phyloP scores from a whole-genome alignment of 257 asterid genomes.

The Penstemon newberryi region DNA sequence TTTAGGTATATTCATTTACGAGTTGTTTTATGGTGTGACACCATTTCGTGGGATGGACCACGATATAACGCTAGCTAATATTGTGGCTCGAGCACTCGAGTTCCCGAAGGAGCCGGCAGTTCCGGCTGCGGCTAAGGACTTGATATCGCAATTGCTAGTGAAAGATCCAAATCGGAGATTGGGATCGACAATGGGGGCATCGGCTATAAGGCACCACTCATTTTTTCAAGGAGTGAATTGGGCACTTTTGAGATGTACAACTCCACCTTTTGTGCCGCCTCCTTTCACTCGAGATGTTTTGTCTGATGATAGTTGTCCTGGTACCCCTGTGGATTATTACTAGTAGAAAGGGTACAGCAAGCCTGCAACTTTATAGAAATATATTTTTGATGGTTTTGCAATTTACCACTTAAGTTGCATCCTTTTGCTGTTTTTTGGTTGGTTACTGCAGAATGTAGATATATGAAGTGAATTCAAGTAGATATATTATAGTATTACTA shows the following conservation, averaged over 20 bases:
- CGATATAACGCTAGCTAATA: constrained; percentile 68
- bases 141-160: constrained; percentile 55
- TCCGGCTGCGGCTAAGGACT: constrained; percentile 54
- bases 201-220: constrained; percentile 64
- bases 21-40: constrained; percentile 62
- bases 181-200: constrained; percentile 74
- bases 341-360: constrained; percentile 24
- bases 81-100: constrained; percentile 72
- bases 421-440: not conserved
- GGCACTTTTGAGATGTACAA: constrained; percentile 73
- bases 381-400: not conserved
- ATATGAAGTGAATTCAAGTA: not conserved
- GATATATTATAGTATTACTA: not conserved
- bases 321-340: constrained; percentile 49
- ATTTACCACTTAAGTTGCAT: not conserved
- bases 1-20: constrained; percentile 67
- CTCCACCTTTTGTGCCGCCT: constrained; percentile 71
- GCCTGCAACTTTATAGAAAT: not conserved
- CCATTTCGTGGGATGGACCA: constrained; percentile 72
- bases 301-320: constrained; percentile 49
- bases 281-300: constrained; percentile 39
- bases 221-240: constrained; percentile 74
- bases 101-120: constrained; percentile 60
- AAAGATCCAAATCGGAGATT: constrained; percentile 58
- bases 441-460: not conserved